These are phyloP conservation scores for Thinopyrum elongatum DNA, from an alignment of 176 grass and related monocot genomes.

Conservation along the genomic window DNA sequence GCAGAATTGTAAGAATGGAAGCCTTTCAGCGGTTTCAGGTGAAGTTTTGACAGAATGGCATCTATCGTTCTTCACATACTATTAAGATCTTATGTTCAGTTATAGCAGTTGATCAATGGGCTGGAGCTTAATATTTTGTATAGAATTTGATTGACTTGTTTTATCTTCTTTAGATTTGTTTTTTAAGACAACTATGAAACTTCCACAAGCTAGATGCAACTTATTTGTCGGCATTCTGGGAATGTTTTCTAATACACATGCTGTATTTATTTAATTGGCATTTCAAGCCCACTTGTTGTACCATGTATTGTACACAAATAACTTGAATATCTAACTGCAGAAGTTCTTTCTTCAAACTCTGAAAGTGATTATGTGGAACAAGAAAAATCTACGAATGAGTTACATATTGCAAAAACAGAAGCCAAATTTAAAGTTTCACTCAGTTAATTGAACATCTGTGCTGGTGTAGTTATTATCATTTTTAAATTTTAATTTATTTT, in stretches of 20 bases:
- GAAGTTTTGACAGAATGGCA: background rate
- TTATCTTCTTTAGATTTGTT: background rate
- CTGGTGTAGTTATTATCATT: slow-evolving; percentile 18
- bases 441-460: background rate
- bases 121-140: background rate
- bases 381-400: too few species aligned
- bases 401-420: too few species aligned
- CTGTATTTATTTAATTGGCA: background rate
- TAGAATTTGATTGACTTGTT: background rate
- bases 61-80: background rate
- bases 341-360: background rate
- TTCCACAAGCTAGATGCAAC: background rate
- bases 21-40: slow-evolving; percentile 30
- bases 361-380: background rate
- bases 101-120: background rate
- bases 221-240: background rate
- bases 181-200: background rate
- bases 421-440: background rate
- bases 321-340: background rate
- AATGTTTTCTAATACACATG: background rate
- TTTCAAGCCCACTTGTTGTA: background rate
- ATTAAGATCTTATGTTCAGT: background rate
- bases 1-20: slow-evolving; percentile 38
- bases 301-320: background rate
- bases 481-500: background rate